Percentiles rank a stretch among this genome's conserved stretches.
phyloP scores from a whole-genome alignment of 495 filamentous ascomycete species.

The Viridothelium virens region DNA sequence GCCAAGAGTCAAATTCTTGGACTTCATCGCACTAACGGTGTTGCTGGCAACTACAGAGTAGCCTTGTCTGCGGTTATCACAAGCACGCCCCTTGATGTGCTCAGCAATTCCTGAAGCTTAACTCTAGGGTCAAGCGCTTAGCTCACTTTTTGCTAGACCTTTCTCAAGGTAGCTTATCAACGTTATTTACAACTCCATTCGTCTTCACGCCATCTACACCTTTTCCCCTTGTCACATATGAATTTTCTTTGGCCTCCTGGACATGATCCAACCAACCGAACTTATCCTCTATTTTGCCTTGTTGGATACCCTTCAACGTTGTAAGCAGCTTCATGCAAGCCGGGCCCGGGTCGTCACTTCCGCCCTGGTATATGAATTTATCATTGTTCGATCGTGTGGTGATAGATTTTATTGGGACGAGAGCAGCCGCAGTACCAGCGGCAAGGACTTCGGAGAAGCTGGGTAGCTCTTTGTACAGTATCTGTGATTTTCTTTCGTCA shows the following conservation, averaged over 20 bases:
- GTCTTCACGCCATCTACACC: conserved; percentile 11
- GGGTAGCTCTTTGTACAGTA: conserved; percentile 70
- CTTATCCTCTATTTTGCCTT: conserved; percentile 63
- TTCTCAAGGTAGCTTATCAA: conserved; percentile 10
- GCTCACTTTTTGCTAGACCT: not conserved
- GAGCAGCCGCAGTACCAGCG: conserved; percentile 82
- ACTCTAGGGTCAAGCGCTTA: not conserved
- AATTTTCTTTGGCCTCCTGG: conserved; percentile 30
- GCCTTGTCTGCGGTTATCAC: not conserved
- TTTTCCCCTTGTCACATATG: conserved; percentile 16
- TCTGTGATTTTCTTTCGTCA: conserved; percentile 33
- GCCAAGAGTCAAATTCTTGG: not conserved
- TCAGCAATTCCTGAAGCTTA: not conserved
- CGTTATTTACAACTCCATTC: conserved; percentile 11
- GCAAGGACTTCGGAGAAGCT: conserved; percentile 81
- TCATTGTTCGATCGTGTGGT: conserved; percentile 59
- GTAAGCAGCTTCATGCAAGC: conserved; percentile 59
- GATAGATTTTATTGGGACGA: conserved; percentile 87
- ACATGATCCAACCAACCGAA: conserved; percentile 66
- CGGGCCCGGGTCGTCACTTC: conserved; percentile 56
- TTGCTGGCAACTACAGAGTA: not conserved
- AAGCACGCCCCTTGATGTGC: not conserved
- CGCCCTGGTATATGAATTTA: conserved; percentile 44
- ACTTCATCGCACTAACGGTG: not conserved
- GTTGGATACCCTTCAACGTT: conserved; percentile 79